A percentile compares a stretch with the other conserved stretches of the same genome.
Evolutionary conservation across 2,329 filamentous ascomycete genomes (phyloP).

Genomic region (Xylariaceae sp.): DNA sequence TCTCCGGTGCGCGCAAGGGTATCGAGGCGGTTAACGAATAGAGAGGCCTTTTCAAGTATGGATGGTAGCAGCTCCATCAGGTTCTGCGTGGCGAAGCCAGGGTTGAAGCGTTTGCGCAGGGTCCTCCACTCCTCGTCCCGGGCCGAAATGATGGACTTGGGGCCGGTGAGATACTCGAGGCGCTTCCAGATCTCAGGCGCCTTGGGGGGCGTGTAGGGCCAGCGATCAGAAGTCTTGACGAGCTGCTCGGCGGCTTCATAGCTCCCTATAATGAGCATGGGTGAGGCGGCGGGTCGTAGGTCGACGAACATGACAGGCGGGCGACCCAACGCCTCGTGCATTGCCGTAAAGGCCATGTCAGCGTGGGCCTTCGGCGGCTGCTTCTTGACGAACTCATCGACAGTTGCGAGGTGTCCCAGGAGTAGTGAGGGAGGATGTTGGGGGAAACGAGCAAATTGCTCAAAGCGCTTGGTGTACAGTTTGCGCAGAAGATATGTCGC

Average conservation of each 20-base stretch:
- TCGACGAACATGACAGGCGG: constrained; percentile 1
- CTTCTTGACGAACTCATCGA: too few species aligned
- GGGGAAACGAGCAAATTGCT: constrained; percentile 4
- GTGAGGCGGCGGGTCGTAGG: constrained; percentile 32
- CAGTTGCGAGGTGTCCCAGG: constrained; percentile 8
- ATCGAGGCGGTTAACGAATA: constrained; percentile 18
- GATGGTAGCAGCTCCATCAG: constrained; percentile 16
- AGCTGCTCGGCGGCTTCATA: constrained; percentile 44
- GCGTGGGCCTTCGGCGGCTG: too few species aligned
- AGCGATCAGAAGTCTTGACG: constrained; percentile 35
- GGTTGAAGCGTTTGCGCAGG: constrained; percentile 14
- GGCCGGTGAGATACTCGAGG: neutral
- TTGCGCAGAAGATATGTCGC: neutral
- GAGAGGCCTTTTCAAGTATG: constrained; percentile 18
- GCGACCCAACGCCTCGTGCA: neutral
- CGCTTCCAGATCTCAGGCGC: constrained; percentile 26
- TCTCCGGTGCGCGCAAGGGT: constrained; percentile 2
- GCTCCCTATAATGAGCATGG: constrained; percentile 38
- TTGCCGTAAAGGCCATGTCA: neutral
- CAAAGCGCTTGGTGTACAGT: constrained; percentile 3
- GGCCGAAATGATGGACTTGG: neutral
- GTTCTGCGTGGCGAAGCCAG: constrained; percentile 18
- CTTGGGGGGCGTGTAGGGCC: constrained; percentile 39
- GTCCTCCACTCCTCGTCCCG: constrained; percentile 16
- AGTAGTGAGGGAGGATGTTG: constrained; percentile 5